phyloP scores from a whole-genome alignment of 2,329 filamentous ascomycete genomes.

The Colletotrichum scovillei region DNA sequence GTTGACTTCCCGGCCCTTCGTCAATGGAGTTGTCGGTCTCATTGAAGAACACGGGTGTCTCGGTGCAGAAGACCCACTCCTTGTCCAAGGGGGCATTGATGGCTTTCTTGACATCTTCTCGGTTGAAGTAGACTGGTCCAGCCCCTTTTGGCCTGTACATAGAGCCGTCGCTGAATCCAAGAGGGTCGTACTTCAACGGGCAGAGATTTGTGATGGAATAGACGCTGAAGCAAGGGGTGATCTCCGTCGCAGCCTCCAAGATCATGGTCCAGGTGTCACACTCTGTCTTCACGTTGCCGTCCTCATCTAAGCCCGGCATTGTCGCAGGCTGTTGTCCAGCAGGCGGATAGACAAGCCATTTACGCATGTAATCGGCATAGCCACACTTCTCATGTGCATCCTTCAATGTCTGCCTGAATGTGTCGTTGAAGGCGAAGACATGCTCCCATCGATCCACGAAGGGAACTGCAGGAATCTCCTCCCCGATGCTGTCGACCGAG shows the following conservation, averaged over 20 bases:
- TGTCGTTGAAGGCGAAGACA: slow-evolving; percentile 73
- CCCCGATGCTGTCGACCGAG: slow-evolving; percentile 59
- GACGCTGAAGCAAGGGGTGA: slow-evolving; percentile 84
- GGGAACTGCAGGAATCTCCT: slow-evolving; percentile 61
- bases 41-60: slow-evolving; percentile 50
- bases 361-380: slow-evolving; percentile 68
- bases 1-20: slow-evolving; percentile 60
- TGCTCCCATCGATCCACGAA: slow-evolving; percentile 71
- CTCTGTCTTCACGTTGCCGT: slow-evolving; percentile 48
- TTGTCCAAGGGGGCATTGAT: slow-evolving; percentile 69
- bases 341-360: slow-evolving; percentile 77
- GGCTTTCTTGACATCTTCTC: slow-evolving; percentile 74
- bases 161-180: slow-evolving; percentile 75
- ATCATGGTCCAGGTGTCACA: slow-evolving; percentile 70
- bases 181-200: slow-evolving; percentile 75
- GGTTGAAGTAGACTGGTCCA: slow-evolving; percentile 75
- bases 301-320: slow-evolving; percentile 55
- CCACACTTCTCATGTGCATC: slow-evolving; percentile 67
- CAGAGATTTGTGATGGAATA: slow-evolving; percentile 81
- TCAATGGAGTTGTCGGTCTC: slow-evolving; percentile 58
- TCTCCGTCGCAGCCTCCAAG: slow-evolving; percentile 59
- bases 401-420: slow-evolving; percentile 64
- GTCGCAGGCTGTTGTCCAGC: slow-evolving; percentile 65
- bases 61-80: slow-evolving; percentile 56
- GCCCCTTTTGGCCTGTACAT: slow-evolving; percentile 72